Conservation (phyloP, 805 yeast genomes). For the Ogataea glucozyma region DNA sequence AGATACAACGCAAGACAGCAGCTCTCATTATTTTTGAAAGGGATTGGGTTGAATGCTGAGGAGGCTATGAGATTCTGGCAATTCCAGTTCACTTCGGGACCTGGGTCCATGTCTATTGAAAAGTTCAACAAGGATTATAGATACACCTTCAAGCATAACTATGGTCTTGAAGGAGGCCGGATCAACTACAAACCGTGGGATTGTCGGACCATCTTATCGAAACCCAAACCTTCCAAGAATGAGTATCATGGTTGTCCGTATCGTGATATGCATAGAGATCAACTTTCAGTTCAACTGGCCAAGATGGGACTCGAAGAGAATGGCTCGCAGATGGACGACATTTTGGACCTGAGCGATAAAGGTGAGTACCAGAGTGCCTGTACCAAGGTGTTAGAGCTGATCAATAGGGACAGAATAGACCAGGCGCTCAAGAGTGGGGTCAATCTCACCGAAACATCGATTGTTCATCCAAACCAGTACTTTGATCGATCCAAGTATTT, state of each 20-base stretch:
- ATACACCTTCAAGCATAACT: constrained; percentile 84
- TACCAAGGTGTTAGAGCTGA: constrained; percentile 80
- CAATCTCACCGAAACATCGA: constrained; percentile 55
- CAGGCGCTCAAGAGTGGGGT: constrained; percentile 40
- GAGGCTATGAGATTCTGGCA: constrained; percentile 90
- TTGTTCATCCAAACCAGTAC: constrained; percentile 86
- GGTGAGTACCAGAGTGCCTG: constrained; percentile 85
- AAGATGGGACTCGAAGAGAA: constrained; percentile 68
- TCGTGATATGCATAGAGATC: constrained; percentile 69
- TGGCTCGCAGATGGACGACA: constrained; percentile 47
- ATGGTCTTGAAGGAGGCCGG: constrained; percentile 90
- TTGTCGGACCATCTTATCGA: constrained; percentile 73
- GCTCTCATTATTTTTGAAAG: constrained; percentile 79
- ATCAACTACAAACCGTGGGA: constrained; percentile 84
- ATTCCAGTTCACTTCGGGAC: constrained; percentile 59
- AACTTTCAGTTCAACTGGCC: constrained; percentile 54
- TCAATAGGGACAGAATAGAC: constrained; percentile 50
- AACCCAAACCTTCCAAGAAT: constrained; percentile 63
- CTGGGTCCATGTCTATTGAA: constrained; percentile 58
- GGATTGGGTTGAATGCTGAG: constrained; percentile 82
- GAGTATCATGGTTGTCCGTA: constrained; percentile 95
- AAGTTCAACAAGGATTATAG: constrained; percentile 84
- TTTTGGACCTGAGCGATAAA: constrained; percentile 65
- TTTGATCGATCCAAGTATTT: constrained; percentile 73
- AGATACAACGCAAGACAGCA: constrained; percentile 85